These are phyloP conservation scores for Exophiala lecanii-corni DNA, from an alignment of 2,329 filamentous ascomycete genomes.

Conservation along the genomic window DNA sequence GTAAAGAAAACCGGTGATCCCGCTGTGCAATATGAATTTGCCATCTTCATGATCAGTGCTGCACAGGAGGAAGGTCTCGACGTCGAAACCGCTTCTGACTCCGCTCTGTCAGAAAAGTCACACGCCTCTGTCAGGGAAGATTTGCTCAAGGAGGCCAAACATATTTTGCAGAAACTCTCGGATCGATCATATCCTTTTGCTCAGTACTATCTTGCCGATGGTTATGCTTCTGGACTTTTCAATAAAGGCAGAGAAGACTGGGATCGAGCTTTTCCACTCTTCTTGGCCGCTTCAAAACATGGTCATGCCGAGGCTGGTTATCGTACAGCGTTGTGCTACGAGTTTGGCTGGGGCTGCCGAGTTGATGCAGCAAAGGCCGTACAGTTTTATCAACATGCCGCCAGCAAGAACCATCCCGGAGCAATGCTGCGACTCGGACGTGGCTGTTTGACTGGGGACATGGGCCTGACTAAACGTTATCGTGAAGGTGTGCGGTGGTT, in stretches of 20 bases:
- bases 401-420: conserved; percentile 90
- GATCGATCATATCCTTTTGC: conserved; percentile 92
- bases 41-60: conserved; percentile 85
- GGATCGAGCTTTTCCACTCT: conserved; percentile 85
- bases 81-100: conserved; percentile 28
- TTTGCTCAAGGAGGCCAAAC: conserved; percentile 78
- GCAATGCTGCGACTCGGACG: conserved; percentile 89
- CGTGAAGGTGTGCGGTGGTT: conserved; percentile 94
- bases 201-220: conserved; percentile 95
- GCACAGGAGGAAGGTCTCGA: conserved; percentile 71
- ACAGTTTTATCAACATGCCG: conserved; percentile 84
- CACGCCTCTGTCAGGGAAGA: conserved; percentile 56
- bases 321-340: conserved; percentile 88
- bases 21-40: conserved; percentile 92
- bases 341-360: conserved; percentile 94
- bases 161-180: conserved; percentile 79
- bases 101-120: conserved; percentile 39
- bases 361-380: conserved; percentile 88
- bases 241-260: conserved; percentile 92
- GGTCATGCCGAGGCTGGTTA: conserved; percentile 96
- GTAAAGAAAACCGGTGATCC: conserved; percentile 94
- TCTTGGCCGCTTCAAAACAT: conserved; percentile 90
- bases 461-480: conserved; percentile 78
- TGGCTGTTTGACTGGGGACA: conserved; percentile 82
- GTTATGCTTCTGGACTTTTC: conserved; percentile 89